Evolutionary conservation across 441 rosid genomes (phyloP).

Genomic region (Omphalea diandra): DNA sequence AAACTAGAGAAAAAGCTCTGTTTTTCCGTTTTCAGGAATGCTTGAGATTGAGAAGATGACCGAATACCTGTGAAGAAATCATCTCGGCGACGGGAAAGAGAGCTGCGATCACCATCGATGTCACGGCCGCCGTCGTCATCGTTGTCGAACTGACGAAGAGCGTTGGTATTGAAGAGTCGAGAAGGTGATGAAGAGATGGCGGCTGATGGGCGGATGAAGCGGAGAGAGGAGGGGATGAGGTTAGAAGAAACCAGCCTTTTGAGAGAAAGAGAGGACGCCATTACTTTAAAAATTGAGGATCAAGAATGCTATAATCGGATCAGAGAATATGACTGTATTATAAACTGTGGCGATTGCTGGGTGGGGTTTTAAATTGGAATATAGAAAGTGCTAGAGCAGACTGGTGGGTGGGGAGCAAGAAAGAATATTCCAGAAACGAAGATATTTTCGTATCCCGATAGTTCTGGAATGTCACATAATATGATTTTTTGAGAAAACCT

Average conservation of each 20-base stretch:
- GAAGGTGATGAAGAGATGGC: constrained; percentile 21
- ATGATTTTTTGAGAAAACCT: too few relatives aligned
- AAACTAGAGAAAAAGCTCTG: too few relatives aligned
- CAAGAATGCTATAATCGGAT: too few relatives aligned
- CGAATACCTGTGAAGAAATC: constrained; percentile 59
- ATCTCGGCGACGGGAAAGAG: constrained; percentile 37
- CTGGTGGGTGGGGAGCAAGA: constrained; percentile 3
- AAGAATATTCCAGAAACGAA: constrained; percentile 24
- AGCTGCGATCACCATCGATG: constrained; percentile 27
- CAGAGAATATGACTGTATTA: too few relatives aligned
- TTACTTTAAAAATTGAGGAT: neutral
- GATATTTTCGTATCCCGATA: constrained; percentile 11
- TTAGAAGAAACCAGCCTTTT: constrained; percentile 41
- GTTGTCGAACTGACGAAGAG: constrained; percentile 35
- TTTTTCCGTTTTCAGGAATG: too few relatives aligned
- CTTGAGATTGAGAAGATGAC: constrained; percentile 21
- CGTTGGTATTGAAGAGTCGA: constrained; percentile 60
- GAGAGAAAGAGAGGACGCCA: constrained; percentile 60
- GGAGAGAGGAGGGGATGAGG: constrained; percentile 26
- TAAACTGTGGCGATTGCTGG: too few relatives aligned
- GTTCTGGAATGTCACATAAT: constrained; percentile 23
- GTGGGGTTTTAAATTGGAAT: neutral
- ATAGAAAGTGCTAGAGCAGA: constrained; percentile 27
- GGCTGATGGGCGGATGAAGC: constrained; percentile 26
- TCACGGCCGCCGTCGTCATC: constrained; percentile 27